Percentiles rank a stretch among this genome's conserved stretches.
These are phyloP conservation scores for barrel medic (Medicago truncatula) DNA, from an alignment of 306 rosid genomes.

Conservation along the genomic window MtrunA17r5.0-ANR NC_053045.1:58521501-58522000, in stretches of 20 bases:
- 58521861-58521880: background rate
- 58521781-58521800: background rate
- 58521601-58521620: constrained; percentile 40
- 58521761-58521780: background rate
- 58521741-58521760: constrained; percentile 17
- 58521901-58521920: too few species aligned
- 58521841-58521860: background rate
- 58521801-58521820: background rate
- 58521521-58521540: constrained; percentile 93
- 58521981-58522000: too few species aligned
- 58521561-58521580: constrained; percentile 94
- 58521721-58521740: constrained; percentile 15
- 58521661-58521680: constrained; percentile 17
- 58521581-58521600: constrained; percentile 58
- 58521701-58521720: constrained; percentile 26
- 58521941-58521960: too few species aligned
- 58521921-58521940: too few species aligned
- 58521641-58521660: constrained; percentile 12
- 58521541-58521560: constrained; percentile 76
- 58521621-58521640: constrained; percentile 5
- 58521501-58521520: constrained; percentile 91
- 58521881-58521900: background rate
- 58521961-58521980: too few species aligned
- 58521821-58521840: background rate
- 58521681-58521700: constrained; percentile 31